Evolutionary conservation across 768 basidiomycete genomes (phyloP).

Genomic region (Psilocybe cubensis): DNA sequence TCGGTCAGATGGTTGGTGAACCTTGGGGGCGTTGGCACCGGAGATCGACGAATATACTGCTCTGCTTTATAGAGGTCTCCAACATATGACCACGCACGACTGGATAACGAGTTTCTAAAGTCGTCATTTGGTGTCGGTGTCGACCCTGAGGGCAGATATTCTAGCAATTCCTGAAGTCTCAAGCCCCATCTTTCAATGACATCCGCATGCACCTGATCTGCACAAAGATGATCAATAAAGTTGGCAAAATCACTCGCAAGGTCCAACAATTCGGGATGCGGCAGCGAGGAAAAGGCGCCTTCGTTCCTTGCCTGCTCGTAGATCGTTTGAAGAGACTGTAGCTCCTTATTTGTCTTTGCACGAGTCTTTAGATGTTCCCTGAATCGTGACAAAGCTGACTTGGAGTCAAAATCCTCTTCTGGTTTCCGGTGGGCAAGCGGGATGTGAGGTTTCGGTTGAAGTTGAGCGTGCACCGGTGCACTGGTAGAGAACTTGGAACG

Average conservation of each 20-base stretch:
- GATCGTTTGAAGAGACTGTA: slow-evolving; percentile 13
- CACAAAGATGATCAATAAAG: slow-evolving; percentile 20
- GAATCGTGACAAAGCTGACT: slow-evolving; percentile 1
- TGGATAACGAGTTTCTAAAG: slow-evolving; percentile 3
- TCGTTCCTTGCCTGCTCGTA: slow-evolving; percentile 16
- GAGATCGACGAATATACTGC: background rate
- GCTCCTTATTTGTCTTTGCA: background rate
- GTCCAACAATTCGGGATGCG: slow-evolving; percentile 15
- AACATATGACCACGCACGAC: slow-evolving; percentile 12
- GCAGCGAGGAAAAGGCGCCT: slow-evolving; percentile 27
- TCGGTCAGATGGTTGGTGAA: background rate
- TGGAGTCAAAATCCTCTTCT: background rate
- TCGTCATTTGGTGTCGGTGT: background rate
- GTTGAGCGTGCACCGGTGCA: background rate
- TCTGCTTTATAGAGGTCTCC: slow-evolving; percentile 2
- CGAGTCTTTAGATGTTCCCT: background rate
- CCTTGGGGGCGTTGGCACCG: background rate
- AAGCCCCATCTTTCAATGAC: slow-evolving; percentile 15
- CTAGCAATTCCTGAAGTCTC: slow-evolving; percentile 10
- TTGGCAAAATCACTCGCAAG: slow-evolving; percentile 22
- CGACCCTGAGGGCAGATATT: slow-evolving; percentile 1
- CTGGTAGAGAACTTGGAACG: slow-evolving; percentile 1
- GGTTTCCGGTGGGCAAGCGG: background rate
- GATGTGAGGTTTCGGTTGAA: background rate
- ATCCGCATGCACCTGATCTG: slow-evolving; percentile 5